Conservation (phyloP, 352 stramenopile genomes). For the Phytopythium sindhum region DNA sequence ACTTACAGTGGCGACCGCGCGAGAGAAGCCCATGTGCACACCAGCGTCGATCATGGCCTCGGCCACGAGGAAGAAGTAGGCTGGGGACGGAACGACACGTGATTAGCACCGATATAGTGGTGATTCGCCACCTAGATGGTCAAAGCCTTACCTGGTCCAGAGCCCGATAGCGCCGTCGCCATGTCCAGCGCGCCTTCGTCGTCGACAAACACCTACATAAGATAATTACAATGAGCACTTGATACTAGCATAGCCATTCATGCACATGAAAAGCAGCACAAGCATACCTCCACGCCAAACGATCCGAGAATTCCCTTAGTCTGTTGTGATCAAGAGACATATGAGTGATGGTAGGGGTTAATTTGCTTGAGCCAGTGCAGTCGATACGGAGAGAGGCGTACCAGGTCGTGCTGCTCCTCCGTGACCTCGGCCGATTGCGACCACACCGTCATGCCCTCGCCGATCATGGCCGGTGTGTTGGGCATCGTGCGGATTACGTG, state of each 20-base stretch:
- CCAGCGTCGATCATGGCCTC: constrained; percentile 95
- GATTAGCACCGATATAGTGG: not conserved
- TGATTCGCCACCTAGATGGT: not conserved
- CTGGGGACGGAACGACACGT: constrained; percentile 20
- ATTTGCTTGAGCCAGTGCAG: not conserved
- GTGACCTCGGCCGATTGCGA: constrained; percentile 73
- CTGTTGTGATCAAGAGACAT: constrained; percentile 11
- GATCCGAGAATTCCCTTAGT: constrained; percentile 85
- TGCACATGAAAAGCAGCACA: not conserved
- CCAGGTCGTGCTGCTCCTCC: constrained; percentile 63
- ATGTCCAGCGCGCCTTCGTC: constrained; percentile 95
- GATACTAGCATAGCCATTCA: not conserved
- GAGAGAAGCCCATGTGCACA: constrained; percentile 95
- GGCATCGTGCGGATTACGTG: constrained; percentile 93
- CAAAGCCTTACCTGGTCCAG: constrained; percentile 66
- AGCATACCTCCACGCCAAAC: constrained; percentile 85
- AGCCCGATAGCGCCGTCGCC: constrained; percentile 92
- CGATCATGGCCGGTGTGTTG: constrained; percentile 95
- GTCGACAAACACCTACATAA: constrained; percentile 85
- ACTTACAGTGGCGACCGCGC: constrained; percentile 85
- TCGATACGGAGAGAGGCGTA: constrained; percentile 5
- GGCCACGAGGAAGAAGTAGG: constrained; percentile 95
- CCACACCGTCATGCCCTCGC: constrained; percentile 95
- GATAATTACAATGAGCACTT: not conserved
- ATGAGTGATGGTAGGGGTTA: not conserved